Base-by-base conservation (phyloP, 2,329 filamentous ascomycete species). In the Zasmidium citrigriseum region DNA sequence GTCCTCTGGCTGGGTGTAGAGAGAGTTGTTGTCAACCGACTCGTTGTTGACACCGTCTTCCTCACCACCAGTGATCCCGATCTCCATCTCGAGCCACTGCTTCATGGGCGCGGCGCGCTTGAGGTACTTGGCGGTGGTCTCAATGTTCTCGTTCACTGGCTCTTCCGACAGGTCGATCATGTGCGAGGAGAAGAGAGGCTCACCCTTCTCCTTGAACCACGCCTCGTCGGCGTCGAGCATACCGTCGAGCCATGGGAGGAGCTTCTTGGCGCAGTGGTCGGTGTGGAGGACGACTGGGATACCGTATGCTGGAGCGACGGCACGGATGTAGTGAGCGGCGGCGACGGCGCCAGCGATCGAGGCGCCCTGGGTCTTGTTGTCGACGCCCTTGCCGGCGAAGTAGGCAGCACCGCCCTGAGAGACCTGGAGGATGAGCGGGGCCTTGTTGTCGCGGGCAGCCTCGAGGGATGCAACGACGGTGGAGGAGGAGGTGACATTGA, bases 231-330 rank as follows among this genome's bases (percentile, higher is more conserved):
- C 93, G 64, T 95, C 92, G 70, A 98, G 80, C 88, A 97, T 93
- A 76, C 93, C 93, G 74, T 97, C 93, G 76, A 98, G 83, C 93
- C 93, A 98, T 63, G 95, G 95, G 58, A 98, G 88, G 60, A 98
- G 91, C 88, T 98, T 98, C 90, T 98, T 98, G 76, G 95, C 93
- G 81, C 93, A 96, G 84, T 98, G 95, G 78, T 99, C 95, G 75
- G 93, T 96, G 86, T 97, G 93, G 60, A 98, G 87, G 71, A 98
- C 83, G 69, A 96, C 91, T 72, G 93, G 93, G 67, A 98, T 82
- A 69, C 89, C 91, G 80, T 99, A 99, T 69, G 85, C 70, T 61
- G 93, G 91, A 53, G 95, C 91, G 71, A 98, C 81, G 68, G 89
- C 82, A 74, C 93, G 91, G 81, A 97, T 91, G 83, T 91, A 98